Percentiles rank a stretch among this genome's conserved stretches.
Conservation (phyloP, 129 eudicot genomes). For the Erigeron canadensis region DNA sequence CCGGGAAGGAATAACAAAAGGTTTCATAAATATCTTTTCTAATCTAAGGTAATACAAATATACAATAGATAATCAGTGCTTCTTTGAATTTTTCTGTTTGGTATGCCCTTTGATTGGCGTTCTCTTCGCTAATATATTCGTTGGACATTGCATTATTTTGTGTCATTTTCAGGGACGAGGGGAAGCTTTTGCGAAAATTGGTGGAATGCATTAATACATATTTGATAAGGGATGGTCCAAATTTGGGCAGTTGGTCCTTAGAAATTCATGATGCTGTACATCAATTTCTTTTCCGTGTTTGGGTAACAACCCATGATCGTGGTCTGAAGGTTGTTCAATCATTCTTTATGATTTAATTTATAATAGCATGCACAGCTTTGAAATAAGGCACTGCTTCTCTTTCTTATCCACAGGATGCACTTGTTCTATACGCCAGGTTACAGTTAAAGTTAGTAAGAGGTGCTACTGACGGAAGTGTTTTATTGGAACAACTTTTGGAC, state of each 20-base stretch:
- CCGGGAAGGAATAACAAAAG: constrained; percentile 62
- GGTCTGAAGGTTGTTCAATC: constrained; percentile 60
- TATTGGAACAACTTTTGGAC: constrained; percentile 77
- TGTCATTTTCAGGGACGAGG: constrained; percentile 65
- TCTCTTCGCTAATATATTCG: constrained; percentile 5
- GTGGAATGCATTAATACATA: constrained; percentile 80
- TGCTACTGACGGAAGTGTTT: constrained; percentile 54
- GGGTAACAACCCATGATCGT: constrained; percentile 73
- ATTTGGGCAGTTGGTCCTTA: constrained; percentile 64
- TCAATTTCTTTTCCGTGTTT: constrained; percentile 63
- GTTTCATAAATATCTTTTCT: constrained; percentile 65
- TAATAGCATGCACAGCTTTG: constrained; percentile 9
- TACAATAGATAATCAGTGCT: not conserved
- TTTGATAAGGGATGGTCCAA: constrained; percentile 87
- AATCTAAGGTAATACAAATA: constrained; percentile 61
- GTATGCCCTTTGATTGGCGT: constrained; percentile 1
- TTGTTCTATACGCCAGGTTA: constrained; percentile 70
- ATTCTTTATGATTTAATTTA: not conserved
- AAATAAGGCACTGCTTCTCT: constrained; percentile 7
- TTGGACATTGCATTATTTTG: constrained; percentile 10
- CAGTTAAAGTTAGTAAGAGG: constrained; percentile 80
- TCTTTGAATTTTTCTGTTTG: constrained; percentile 8
- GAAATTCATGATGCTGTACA: constrained; percentile 80
- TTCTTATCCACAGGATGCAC: constrained; percentile 55
- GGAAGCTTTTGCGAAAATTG: constrained; percentile 71